Evolutionary conservation across 495 filamentous ascomycete genomes (phyloP).

Genomic region (Aspergillus asperescens): DNA sequence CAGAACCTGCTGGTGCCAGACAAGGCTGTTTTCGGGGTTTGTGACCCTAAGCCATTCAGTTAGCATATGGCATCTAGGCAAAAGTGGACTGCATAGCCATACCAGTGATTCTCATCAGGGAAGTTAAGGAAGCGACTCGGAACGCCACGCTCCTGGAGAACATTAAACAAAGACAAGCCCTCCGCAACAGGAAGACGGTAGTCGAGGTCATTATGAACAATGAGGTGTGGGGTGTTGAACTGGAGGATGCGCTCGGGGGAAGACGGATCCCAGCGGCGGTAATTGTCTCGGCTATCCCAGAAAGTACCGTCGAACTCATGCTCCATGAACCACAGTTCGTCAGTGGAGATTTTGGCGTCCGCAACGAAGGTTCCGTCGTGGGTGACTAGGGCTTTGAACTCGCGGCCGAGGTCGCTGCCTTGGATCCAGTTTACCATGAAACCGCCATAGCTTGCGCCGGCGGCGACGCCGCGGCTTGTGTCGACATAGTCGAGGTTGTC

Average conservation of each 20-base stretch:
- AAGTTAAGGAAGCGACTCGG: conserved; percentile 58
- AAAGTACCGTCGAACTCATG: conserved; percentile 43
- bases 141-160: conserved; percentile 42
- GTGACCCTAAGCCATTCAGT: conserved; percentile 27
- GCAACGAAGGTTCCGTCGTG: conserved; percentile 45
- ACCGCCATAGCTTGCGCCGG: conserved; percentile 48
- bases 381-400: conserved; percentile 50
- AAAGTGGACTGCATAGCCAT: conserved; percentile 2
- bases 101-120: conserved; percentile 49
- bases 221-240: conserved; percentile 41
- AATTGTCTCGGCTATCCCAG: conserved; percentile 40
- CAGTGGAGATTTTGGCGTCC: conserved; percentile 39
- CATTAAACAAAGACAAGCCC: conserved; percentile 44
- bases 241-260: conserved; percentile 31
- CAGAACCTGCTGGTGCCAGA: conserved; percentile 46
- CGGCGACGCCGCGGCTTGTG: conserved; percentile 44
- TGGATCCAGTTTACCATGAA: conserved; percentile 59
- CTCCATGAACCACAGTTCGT: conserved; percentile 46
- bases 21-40: conserved; percentile 39
- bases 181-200: conserved; percentile 41
- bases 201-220: conserved; percentile 44
- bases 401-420: conserved; percentile 46
- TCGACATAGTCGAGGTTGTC: conserved; percentile 47
- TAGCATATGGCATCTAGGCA: background rate
- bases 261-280: conserved; percentile 41